Conservation (phyloP, 495 filamentous ascomycete species). For the Penicillium malachiteum region DNA sequence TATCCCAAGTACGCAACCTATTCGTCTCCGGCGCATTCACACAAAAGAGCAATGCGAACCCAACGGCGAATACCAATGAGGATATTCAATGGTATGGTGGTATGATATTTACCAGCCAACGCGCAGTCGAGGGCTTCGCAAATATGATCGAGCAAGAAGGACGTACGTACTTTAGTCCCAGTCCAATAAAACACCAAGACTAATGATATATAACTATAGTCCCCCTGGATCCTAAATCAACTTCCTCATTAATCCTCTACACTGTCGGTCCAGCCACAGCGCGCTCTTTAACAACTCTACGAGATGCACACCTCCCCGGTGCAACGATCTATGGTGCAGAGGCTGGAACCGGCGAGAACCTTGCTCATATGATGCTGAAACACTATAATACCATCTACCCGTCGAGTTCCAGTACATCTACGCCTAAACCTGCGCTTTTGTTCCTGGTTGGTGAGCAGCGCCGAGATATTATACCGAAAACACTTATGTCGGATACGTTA, state of each 20-base stretch:
- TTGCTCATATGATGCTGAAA: constrained; percentile 72
- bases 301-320: constrained; percentile 36
- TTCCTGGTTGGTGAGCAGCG: constrained; percentile 87
- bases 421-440: constrained; percentile 59
- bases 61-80: constrained; percentile 7
- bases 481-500: constrained; percentile 56
- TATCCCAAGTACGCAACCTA: constrained; percentile 41
- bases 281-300: constrained; percentile 62
- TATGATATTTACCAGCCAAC: constrained; percentile 89
- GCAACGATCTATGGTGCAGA: constrained; percentile 70
- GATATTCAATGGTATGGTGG: constrained; percentile 62
- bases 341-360: constrained; percentile 75
- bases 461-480: constrained; percentile 83
- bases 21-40: constrained; percentile 35
- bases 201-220: too few species aligned
- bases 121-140: constrained; percentile 84
- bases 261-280: constrained; percentile 92
- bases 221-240: too few species aligned
- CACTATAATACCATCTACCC: constrained; percentile 55
- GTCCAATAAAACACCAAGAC: constrained; percentile 1
- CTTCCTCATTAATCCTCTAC: constrained; percentile 58
- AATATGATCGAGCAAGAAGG: constrained; percentile 55
- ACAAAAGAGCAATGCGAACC: background rate
- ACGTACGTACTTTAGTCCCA: constrained; percentile 20
- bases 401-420: constrained; percentile 33